Evolutionary conservation across 306 rosid species (phyloP), one percentile per base, ranked within the genome.

Genomic region (Vicia faba): DNA sequence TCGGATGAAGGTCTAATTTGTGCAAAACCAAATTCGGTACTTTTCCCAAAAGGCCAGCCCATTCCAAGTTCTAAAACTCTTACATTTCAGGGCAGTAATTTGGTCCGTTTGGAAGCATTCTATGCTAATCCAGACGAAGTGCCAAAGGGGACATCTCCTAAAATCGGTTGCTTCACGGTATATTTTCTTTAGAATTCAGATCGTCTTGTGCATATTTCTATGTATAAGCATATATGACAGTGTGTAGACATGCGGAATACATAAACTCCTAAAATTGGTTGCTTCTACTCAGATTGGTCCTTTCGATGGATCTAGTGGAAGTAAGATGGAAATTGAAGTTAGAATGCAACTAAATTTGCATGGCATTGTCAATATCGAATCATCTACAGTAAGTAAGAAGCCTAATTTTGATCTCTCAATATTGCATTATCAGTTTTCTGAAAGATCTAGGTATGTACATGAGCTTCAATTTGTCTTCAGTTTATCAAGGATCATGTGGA

Each of bases 31-130:
- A 81, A 82, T 72, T 79, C 69, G 41, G 68, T 86, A 18, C 73
- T 93, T 82, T 88, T 93, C 77, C 90, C 87, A 1, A 88, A 78
- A 85, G 89, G 97, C 64, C 96, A 86, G 67, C 77, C 80, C 31
- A 80, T 93, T 79, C 99, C 99, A 56, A 82, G 96, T 67, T 71
- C 75, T 73, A 93, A 93, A 82, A 45, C 71, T 65, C 55, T 90
- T 60, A 79, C 90, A 36, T 73, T 93, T 55, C 85, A 79, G 28
- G 62, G 76, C 59, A 79, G 76, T 77, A 40, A 66, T 65, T 74
- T 77, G 56, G 84, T 93, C 76, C 83, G 71, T 68, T 76, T 93
- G 77, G 91, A 90, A 82, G 89, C 96, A 40, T 74, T 82, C 79
- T 93, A 86, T 76, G 87, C 80, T 62, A 75, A 86, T 80, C 72